A percentile compares a stretch with the other conserved stretches of the same genome.
Conservation (phyloP, 2,329 filamentous ascomycete species). For the Penicillium rolfsii region DNA sequence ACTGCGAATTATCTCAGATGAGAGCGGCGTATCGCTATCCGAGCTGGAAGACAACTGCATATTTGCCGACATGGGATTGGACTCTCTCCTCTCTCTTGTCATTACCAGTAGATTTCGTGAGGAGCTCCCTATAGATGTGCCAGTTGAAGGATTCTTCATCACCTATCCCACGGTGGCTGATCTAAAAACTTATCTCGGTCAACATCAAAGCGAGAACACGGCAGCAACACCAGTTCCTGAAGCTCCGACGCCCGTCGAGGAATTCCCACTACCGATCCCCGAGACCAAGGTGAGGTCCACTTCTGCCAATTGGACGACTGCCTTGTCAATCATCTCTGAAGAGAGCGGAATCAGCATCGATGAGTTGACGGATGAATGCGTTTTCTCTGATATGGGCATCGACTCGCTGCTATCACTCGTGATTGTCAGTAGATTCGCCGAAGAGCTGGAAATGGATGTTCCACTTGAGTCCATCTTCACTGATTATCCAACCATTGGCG, state of each 20-base stretch:
- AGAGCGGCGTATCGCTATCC: not conserved
- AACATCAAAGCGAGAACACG: not conserved
- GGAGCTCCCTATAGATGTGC: not conserved
- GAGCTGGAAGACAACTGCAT: not conserved
- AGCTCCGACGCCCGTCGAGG: not conserved
- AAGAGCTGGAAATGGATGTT: not conserved
- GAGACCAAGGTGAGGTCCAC: not conserved
- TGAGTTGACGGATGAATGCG: not conserved
- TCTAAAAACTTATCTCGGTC: not conserved
- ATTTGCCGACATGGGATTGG: not conserved
- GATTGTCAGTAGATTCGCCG: not conserved
- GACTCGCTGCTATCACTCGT: not conserved
- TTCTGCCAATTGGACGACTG: not conserved
- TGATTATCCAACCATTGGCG: not conserved
- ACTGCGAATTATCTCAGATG: not conserved
- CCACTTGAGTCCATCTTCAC: not conserved
- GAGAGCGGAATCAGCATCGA: not conserved
- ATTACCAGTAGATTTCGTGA: not conserved
- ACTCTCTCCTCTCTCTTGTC: not conserved
- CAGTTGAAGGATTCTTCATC: not conserved
- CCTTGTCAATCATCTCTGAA: not conserved
- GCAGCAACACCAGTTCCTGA: not conserved
- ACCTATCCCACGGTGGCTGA: not conserved
- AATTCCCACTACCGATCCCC: not conserved
- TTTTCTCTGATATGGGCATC: not conserved